Percentiles rank a stretch among this genome's conserved stretches.
Conservation (phyloP, 345 rosid genomes). For the Erodium maritimum region DNA sequence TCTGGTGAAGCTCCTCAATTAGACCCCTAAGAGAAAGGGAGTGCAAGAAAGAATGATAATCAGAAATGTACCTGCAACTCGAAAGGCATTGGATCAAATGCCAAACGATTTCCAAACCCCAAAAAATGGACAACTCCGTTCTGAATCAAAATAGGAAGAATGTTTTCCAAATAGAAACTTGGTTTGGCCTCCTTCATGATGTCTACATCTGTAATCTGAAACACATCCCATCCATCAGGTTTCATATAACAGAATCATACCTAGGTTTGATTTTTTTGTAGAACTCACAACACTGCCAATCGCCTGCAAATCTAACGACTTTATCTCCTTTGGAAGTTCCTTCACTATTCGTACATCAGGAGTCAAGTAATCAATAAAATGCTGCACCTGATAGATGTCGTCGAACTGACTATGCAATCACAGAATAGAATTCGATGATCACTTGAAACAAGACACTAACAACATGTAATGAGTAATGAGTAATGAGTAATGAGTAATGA, state of each 20-base stretch:
- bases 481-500: too few relatives aligned
- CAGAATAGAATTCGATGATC: slow-evolving; percentile 11
- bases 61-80: slow-evolving; percentile 61
- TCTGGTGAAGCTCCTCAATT: slow-evolving; percentile 44
- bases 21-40: slow-evolving; percentile 23
- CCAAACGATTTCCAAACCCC: slow-evolving; percentile 93
- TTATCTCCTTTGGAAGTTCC: slow-evolving; percentile 71
- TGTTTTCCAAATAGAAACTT: slow-evolving; percentile 63
- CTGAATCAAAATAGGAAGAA: slow-evolving; percentile 66
- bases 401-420: slow-evolving; percentile 57
- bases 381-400: slow-evolving; percentile 86
- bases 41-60: background rate
- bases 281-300: slow-evolving; percentile 80
- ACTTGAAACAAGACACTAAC: too few relatives aligned
- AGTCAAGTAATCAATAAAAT: slow-evolving; percentile 61
- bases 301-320: slow-evolving; percentile 73
- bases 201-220: slow-evolving; percentile 69
- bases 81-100: slow-evolving; percentile 86
- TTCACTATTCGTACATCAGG: slow-evolving; percentile 78
- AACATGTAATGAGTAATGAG: too few relatives aligned
- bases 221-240: slow-evolving; percentile 10
- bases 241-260: too few relatives aligned
- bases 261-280: slow-evolving; percentile 1
- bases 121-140: slow-evolving; percentile 71
- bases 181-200: slow-evolving; percentile 76